Percentiles rank a stretch among this genome's conserved stretches.
phyloP scores from a whole-genome alignment of 108 stramenopile species.

The Aureococcus anophagefferens region DNA sequence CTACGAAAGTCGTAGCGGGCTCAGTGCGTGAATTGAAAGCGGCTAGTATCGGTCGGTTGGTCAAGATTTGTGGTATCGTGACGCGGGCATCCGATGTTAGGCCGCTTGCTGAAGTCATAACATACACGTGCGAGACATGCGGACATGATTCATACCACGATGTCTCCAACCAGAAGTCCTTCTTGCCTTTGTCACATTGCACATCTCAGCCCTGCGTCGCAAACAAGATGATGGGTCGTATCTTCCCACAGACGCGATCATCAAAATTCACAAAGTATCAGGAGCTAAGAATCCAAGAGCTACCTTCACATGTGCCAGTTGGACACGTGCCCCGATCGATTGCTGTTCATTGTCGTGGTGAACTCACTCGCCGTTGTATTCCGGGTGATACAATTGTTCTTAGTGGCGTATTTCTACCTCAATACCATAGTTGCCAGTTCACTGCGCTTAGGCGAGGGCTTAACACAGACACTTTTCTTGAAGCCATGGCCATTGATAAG shows the following conservation, averaged over 20 bases:
- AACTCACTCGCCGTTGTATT: constrained; percentile 66
- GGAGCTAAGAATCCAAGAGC: constrained; percentile 90
- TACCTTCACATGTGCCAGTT: constrained; percentile 91
- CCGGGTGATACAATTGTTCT: constrained; percentile 95
- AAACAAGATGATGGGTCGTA: constrained; percentile 13
- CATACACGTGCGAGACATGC: constrained; percentile 96
- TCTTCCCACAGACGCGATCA: constrained; percentile 83
- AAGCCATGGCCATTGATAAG: constrained; percentile 68
- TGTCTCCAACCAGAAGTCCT: constrained; percentile 57
- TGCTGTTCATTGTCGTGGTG: constrained; percentile 78
- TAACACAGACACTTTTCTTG: constrained; percentile 75
- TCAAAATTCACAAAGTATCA: constrained; percentile 93
- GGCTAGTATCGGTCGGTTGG: constrained; percentile 70
- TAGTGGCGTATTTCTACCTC: constrained; percentile 79
- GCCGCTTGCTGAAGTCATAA: constrained; percentile 79
- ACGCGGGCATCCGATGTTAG: constrained; percentile 88
- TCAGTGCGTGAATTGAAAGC: constrained; percentile 23
- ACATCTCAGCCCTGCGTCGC: constrained; percentile 45
- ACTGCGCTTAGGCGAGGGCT: constrained; percentile 55
- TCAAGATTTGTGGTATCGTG: constrained; percentile 81
- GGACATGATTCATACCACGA: constrained; percentile 89
- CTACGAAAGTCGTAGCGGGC: not conserved
- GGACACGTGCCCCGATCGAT: constrained; percentile 88
- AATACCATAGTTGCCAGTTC: too few relatives aligned
- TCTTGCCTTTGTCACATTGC: constrained; percentile 66